These are phyloP conservation scores for Tanacetum coccineum DNA, from an alignment of 129 eudicot species.

Conservation along the genomic window DNA sequence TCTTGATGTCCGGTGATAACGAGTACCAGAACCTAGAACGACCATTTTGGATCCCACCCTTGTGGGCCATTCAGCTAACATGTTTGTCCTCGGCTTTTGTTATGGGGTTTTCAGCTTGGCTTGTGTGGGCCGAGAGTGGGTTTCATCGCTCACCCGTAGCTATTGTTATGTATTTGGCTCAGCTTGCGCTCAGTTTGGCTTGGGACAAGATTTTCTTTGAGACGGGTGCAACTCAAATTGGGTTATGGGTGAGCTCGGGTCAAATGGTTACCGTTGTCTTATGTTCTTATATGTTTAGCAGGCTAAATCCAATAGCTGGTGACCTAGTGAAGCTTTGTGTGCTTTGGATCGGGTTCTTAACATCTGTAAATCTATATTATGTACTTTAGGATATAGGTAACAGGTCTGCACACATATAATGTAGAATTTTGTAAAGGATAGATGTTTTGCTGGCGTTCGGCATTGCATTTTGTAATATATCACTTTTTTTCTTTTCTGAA, in stretches of 20 bases:
- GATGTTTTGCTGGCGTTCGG: neutral
- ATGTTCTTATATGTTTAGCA: constrained; percentile 47
- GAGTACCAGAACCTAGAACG: constrained; percentile 27
- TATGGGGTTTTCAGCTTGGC: constrained; percentile 85
- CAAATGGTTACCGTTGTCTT: constrained; percentile 36
- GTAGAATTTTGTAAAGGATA: constrained; percentile 6
- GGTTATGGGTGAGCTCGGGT: constrained; percentile 46
- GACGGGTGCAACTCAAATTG: constrained; percentile 45
- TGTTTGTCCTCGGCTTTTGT: constrained; percentile 39
- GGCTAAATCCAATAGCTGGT: constrained; percentile 74
- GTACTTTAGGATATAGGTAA: constrained; percentile 24
- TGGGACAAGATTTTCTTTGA: constrained; percentile 65
- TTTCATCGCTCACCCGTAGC: constrained; percentile 63
- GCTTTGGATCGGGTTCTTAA: constrained; percentile 55
- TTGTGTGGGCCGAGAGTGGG: constrained; percentile 93
- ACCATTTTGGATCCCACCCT: constrained; percentile 63
- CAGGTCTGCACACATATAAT: neutral
- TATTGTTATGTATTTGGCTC: constrained; percentile 47
- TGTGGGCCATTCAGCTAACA: constrained; percentile 67
- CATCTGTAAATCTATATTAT: constrained; percentile 50
- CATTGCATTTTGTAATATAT: too few species aligned
- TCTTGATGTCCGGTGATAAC: constrained; percentile 38
- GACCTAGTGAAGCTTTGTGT: constrained; percentile 75
- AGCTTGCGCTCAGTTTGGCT: constrained; percentile 53
- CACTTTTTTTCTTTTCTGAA: too few species aligned